These are phyloP conservation scores for Globisporangium splendens DNA, from an alignment of 352 stramenopile genomes.

Conservation along the genomic window DNA sequence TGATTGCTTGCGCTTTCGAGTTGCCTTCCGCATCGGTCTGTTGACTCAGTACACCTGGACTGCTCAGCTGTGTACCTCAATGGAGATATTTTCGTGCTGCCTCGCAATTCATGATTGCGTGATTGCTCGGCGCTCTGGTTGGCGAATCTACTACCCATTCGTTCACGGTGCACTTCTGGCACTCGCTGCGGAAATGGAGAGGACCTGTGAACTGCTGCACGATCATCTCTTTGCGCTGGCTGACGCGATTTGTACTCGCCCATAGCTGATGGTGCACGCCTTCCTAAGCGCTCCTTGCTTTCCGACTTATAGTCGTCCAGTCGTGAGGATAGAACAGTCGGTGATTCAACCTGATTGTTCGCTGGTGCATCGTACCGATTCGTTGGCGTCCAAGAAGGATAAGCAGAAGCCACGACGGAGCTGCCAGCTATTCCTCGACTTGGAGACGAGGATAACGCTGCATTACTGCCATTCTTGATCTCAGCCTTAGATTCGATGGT, in stretches of 20 bases:
- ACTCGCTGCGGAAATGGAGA: too few species aligned
- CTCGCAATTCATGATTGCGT: too few species aligned
- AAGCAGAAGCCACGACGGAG: not conserved
- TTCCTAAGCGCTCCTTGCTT: not conserved
- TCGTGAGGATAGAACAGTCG: not conserved
- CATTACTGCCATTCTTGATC: not conserved
- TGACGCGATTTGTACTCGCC: not conserved
- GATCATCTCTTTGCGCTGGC: not conserved
- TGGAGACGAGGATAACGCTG: not conserved
- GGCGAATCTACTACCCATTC: too few species aligned
- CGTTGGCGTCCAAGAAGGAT: not conserved
- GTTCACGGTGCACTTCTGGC: too few species aligned
- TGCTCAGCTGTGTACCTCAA: too few species aligned
- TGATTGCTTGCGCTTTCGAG: not conserved
- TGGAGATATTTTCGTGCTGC: too few species aligned
- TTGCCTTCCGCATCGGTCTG: not conserved
- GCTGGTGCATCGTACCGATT: conserved; percentile 10
- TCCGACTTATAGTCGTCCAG: not conserved
- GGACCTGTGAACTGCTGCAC: not conserved
- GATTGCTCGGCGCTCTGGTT: too few species aligned
- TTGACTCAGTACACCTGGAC: too few species aligned
- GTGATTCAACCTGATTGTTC: conserved; percentile 6
- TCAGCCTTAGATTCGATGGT: conserved; percentile 16
- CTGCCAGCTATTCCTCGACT: not conserved
- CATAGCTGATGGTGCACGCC: not conserved